Conservation (phyloP, 805 yeast genomes). For the Candida nonsorbophila region DNA sequence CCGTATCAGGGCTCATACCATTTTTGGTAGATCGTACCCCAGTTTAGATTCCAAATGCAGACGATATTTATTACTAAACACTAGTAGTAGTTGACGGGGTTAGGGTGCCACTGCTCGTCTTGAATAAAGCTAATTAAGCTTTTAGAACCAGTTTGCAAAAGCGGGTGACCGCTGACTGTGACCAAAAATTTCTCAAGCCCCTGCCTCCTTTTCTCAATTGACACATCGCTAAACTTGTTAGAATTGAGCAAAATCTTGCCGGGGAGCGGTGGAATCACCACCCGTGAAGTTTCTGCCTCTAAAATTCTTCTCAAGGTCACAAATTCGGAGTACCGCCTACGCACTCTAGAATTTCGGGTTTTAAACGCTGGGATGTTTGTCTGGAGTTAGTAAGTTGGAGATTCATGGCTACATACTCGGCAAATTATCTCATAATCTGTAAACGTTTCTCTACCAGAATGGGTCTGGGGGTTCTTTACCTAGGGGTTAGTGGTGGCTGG, state of each 20-base stretch:
- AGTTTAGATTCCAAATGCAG: too few species aligned
- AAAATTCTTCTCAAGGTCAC: conserved; percentile 72
- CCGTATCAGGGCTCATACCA: too few species aligned
- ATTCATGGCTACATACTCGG: conserved; percentile 30
- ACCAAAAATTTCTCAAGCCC: conserved; percentile 78
- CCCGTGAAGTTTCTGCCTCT: conserved; percentile 71
- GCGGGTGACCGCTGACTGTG: conserved; percentile 87
- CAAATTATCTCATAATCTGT: conserved; percentile 92
- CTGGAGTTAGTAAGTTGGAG: conserved; percentile 7
- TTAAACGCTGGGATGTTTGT: conserved; percentile 89
- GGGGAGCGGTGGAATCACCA: conserved; percentile 82
- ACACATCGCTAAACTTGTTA: conserved; percentile 74
- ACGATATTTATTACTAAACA: too few species aligned
- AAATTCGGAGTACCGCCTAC: conserved; percentile 88
- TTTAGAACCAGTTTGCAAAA: conserved; percentile 80
- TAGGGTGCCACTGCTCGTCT: conserved; percentile 69
- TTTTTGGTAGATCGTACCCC: too few species aligned
- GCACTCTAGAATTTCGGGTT: conserved; percentile 56
- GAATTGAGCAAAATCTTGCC: conserved; percentile 70
- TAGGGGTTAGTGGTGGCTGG: conserved; percentile 13
- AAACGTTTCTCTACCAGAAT: conserved; percentile 59
- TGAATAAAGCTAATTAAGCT: conserved; percentile 80
- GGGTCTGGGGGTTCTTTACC: conserved; percentile 66
- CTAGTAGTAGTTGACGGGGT: conserved; percentile 9
- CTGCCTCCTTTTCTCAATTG: conserved; percentile 75